These are phyloP conservation scores for Wickerhamomyces hampshirensis DNA, from an alignment of 805 yeast genomes.

Conservation along the genomic window DNA sequence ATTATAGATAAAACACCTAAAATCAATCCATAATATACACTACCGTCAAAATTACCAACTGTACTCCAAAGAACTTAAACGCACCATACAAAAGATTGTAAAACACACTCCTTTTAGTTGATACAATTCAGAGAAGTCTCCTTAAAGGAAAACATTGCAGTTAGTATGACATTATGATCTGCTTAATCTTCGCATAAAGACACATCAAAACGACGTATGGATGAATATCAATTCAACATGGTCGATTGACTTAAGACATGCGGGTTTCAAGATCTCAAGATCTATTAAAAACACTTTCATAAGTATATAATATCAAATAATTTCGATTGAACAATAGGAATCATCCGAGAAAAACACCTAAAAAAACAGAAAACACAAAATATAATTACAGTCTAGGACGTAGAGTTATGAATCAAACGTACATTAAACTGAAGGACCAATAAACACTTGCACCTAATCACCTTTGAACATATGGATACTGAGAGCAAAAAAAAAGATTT, in stretches of 20 bases:
- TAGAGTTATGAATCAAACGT: background rate
- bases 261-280: constrained; percentile 4
- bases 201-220: constrained; percentile 27
- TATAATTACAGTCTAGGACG: background rate
- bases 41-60: too few species aligned
- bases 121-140: constrained; percentile 2
- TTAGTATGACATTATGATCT: constrained; percentile 1
- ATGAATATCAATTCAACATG: constrained; percentile 3
- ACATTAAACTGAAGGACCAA: background rate
- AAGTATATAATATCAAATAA: too few species aligned
- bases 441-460: too few species aligned
- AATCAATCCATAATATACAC: too few species aligned
- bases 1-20: too few species aligned
- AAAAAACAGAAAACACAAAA: background rate
- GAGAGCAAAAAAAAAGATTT: too few species aligned
- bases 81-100: constrained; percentile 4
- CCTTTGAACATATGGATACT: too few species aligned
- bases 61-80: constrained; percentile 1
- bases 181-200: constrained; percentile 27
- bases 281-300: too few species aligned
- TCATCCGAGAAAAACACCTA: background rate
- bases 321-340: too few species aligned
- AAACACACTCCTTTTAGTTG: constrained; percentile 9
- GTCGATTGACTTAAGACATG: constrained; percentile 22
- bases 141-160: constrained; percentile 1